Percentiles rank a stretch among this genome's conserved stretches.
Evolutionary conservation across 2,329 filamentous ascomycete species (phyloP).

Genomic region (Nemania serpens): DNA sequence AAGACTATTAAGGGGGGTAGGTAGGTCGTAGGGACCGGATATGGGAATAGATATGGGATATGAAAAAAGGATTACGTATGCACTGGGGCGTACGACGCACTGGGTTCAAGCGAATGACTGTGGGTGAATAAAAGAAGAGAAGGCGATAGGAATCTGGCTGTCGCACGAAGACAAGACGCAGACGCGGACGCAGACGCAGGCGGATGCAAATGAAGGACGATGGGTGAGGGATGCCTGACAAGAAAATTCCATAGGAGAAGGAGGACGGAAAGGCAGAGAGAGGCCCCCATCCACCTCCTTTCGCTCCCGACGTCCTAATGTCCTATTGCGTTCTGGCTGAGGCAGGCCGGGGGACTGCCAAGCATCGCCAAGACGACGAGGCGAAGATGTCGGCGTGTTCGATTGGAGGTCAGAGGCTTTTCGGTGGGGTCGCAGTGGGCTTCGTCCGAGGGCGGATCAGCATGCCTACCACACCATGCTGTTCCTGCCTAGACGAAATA

Average conservation of each 20-base stretch:
- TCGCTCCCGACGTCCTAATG: conserved; percentile 7
- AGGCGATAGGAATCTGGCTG: conserved; percentile 6
- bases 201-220: conserved; percentile 16
- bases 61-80: conserved; percentile 23
- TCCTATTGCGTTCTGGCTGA: conserved; percentile 18
- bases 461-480: conserved; percentile 3
- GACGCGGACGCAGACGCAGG: too few relatives aligned
- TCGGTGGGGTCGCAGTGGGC: conserved; percentile 23
- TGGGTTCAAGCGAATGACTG: conserved; percentile 29
- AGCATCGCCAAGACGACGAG: conserved; percentile 29
- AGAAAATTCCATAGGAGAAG: conserved; percentile 17
- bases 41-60: conserved; percentile 6
- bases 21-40: conserved; percentile 9
- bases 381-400: conserved; percentile 15
- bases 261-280: not conserved
- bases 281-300: conserved; percentile 22
- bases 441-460: conserved; percentile 17
- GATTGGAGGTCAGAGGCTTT: conserved; percentile 19
- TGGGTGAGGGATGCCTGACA: conserved; percentile 18
- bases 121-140: conserved; percentile 23
- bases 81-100: conserved; percentile 9
- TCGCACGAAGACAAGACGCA: conserved; percentile 21
- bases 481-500: not conserved
- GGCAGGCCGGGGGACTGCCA: conserved; percentile 24
- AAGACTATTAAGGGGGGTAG: conserved; percentile 11